Percentiles rank a stretch among this genome's conserved stretches.
Conservation (phyloP, 768 basidiomycete species). For the Cystobasidium tubakii region DNA sequence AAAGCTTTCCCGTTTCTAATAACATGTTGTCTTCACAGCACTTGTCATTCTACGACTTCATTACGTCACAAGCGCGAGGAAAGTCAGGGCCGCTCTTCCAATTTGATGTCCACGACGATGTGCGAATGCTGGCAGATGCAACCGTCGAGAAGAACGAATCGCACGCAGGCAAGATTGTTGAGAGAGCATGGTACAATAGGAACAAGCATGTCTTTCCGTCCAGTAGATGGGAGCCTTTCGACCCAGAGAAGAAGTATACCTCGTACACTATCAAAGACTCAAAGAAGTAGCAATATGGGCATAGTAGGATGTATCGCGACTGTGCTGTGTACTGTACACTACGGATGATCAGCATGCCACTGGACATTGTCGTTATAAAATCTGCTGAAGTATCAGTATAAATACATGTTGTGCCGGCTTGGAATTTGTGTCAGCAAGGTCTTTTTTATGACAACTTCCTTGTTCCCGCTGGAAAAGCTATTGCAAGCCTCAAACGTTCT, state of each 20-base stretch:
- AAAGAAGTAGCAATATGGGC: background rate
- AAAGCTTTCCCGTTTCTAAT: background rate
- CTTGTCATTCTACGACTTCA: constrained; percentile 96
- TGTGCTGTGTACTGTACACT: background rate
- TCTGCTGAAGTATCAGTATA: background rate
- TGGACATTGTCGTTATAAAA: background rate
- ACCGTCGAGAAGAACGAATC: constrained; percentile 92
- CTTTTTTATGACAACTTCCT: background rate
- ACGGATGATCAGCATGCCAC: background rate
- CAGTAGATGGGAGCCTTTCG: constrained; percentile 93
- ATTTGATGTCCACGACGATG: constrained; percentile 98
- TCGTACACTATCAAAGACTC: constrained; percentile 56
- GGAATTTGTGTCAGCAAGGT: background rate
- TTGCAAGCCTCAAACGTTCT: background rate
- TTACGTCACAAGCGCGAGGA: constrained; percentile 94
- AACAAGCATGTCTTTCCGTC: constrained; percentile 98
- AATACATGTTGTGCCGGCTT: background rate
- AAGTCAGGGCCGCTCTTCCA: constrained; percentile 97
- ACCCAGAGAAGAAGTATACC: constrained; percentile 88
- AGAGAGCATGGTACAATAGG: constrained; percentile 87
- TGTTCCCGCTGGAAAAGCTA: background rate
- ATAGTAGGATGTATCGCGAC: background rate
- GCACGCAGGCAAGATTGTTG: constrained; percentile 97
- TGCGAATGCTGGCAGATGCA: constrained; percentile 86
- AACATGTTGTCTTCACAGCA: constrained; percentile 57